These are phyloP conservation scores for Beta vulgaris DNA, from an alignment of 148 eudicot species.

Conservation along the genomic window DNA sequence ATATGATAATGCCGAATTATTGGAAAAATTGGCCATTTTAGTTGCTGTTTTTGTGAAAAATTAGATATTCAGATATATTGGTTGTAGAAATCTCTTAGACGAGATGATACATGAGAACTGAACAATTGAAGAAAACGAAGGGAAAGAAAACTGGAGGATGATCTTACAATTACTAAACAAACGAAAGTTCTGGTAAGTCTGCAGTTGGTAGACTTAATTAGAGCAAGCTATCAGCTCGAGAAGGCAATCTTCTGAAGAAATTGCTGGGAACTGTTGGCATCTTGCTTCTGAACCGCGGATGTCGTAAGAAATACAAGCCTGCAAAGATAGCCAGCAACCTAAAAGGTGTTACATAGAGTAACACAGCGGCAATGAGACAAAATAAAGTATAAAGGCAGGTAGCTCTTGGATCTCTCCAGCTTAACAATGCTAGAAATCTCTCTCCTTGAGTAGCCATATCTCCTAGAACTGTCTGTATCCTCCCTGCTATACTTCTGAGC, in stretches of 20 bases:
- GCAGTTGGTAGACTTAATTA: not conserved
- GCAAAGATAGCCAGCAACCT: constrained; percentile 27
- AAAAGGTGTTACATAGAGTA: constrained; percentile 35
- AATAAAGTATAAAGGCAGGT: constrained; percentile 34
- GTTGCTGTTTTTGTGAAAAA: not conserved
- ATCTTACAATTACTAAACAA: not conserved
- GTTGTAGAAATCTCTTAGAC: not conserved
- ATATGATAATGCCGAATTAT: no score
- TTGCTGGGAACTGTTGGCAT: constrained; percentile 45
- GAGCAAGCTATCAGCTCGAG: constrained; percentile 41
- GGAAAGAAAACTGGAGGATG: not conserved
- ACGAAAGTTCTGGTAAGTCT: not conserved
- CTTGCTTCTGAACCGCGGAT: constrained; percentile 46
- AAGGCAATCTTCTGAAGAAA: constrained; percentile 41
- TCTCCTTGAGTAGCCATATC: constrained; percentile 41
- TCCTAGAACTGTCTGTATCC: constrained; percentile 40
- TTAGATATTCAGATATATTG: not conserved
- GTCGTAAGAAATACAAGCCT: constrained; percentile 31
- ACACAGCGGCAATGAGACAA: constrained; percentile 29
- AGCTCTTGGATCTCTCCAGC: constrained; percentile 43
- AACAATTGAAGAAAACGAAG: not conserved
- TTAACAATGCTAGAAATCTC: constrained; percentile 33
- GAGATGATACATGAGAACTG: not conserved
- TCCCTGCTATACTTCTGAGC: constrained; percentile 37
- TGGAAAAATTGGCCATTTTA: no score